These are phyloP conservation scores for Acanthamoeba triangularis DNA, from an alignment of 208 protist genomes.

Conservation along the genomic window DNA sequence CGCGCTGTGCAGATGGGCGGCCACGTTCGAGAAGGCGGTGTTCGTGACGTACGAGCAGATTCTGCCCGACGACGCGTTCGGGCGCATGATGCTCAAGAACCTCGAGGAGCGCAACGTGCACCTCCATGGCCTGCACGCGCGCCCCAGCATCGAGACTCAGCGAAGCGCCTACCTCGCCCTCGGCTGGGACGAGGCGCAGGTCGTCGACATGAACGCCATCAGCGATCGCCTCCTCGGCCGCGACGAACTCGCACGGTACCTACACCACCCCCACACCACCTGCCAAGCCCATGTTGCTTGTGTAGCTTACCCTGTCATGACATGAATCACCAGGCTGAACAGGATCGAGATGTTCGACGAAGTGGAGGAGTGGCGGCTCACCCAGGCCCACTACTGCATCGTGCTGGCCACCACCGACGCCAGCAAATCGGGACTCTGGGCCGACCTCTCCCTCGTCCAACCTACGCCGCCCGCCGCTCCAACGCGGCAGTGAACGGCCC, in stretches of 20 bases:
- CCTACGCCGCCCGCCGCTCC: too few relatives aligned
- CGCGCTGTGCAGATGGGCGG: neutral
- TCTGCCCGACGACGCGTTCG: slow-evolving; percentile 60
- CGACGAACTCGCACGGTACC: slow-evolving; percentile 29
- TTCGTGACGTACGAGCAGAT: slow-evolving; percentile 78
- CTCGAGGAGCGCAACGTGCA: slow-evolving; percentile 50
- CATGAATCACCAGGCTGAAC: slow-evolving; percentile 44
- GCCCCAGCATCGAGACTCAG: neutral
- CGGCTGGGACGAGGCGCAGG: slow-evolving; percentile 13
- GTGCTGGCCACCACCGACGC: slow-evolving; percentile 13
- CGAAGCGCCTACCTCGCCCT: slow-evolving; percentile 22
- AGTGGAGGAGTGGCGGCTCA: slow-evolving; percentile 61
- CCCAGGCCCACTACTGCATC: slow-evolving; percentile 62
- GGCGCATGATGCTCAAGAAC: slow-evolving; percentile 60
- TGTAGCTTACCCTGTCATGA: too few relatives aligned
- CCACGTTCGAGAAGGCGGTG: neutral
- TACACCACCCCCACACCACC: too few relatives aligned
- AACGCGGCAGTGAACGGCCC: too few relatives aligned
- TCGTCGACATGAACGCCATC: slow-evolving; percentile 52
- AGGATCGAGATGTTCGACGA: slow-evolving; percentile 66
- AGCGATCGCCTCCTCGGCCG: neutral
- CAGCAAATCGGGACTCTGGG: neutral
- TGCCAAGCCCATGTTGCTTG: too few relatives aligned
- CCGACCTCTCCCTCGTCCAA: neutral
- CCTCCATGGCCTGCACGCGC: neutral